These are phyloP conservation scores for Pythium grandisporangium DNA, from an alignment of 352 stramenopile species.

Conservation along the genomic window DNA sequence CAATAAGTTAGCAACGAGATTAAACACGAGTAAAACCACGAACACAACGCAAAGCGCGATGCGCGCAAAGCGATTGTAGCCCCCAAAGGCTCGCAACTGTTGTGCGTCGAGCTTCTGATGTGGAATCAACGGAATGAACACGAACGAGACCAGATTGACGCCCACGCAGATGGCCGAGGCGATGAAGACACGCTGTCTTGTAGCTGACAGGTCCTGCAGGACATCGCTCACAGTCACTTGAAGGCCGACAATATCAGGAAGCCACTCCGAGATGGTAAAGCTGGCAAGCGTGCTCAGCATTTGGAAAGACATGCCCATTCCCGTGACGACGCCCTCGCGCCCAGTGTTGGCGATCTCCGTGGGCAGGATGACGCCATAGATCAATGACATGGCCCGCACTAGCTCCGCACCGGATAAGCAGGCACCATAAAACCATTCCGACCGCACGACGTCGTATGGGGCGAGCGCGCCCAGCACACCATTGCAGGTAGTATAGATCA, in stretches of 20 bases:
- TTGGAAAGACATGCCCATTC: constrained; percentile 36
- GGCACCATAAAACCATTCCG: constrained; percentile 35
- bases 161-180: constrained; percentile 4
- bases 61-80: constrained; percentile 19
- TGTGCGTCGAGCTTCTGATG: constrained; percentile 17
- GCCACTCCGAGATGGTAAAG: neutral
- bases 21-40: constrained; percentile 17
- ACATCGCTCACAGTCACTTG: constrained; percentile 1
- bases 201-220: neutral
- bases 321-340: constrained; percentile 41
- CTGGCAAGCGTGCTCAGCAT: constrained; percentile 19
- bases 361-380: constrained; percentile 27
- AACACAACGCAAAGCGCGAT: constrained; percentile 17
- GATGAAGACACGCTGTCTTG: constrained; percentile 1
- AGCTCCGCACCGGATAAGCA: constrained; percentile 18
- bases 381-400: constrained; percentile 23
- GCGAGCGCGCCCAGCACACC: constrained; percentile 17
- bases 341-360: constrained; percentile 49
- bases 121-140: constrained; percentile 5
- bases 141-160: constrained; percentile 10
- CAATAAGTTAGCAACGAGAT: constrained; percentile 21
- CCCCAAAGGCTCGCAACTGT: constrained; percentile 11
- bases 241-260: constrained; percentile 2
- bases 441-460: constrained; percentile 22
- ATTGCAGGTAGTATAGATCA: constrained; percentile 18